Evolutionary conservation across 192 early-diverging fungal genomes (phyloP).

Genomic region (Backusella psychrophila): DNA sequence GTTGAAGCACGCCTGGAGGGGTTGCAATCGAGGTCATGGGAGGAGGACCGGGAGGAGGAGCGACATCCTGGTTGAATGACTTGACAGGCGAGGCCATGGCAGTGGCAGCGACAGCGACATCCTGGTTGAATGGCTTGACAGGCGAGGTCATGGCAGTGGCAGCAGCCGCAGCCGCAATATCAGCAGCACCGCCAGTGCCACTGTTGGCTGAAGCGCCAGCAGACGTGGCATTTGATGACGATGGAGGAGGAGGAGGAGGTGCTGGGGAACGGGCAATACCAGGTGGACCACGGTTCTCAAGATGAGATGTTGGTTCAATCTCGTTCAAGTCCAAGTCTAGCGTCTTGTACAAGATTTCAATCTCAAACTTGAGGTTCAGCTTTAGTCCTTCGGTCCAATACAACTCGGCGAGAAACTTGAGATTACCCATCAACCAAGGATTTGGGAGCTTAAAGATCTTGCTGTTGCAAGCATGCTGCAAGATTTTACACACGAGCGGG

Average conservation of each 20-base stretch:
- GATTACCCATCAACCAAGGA: slow-evolving; percentile 97
- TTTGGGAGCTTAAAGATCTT: slow-evolving; percentile 94
- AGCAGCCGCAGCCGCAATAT: slow-evolving; percentile 6
- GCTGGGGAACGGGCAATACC: slow-evolving; percentile 23
- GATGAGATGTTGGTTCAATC: slow-evolving; percentile 62
- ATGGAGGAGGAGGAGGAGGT: background rate
- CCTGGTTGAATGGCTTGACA: background rate
- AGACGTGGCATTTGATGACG: background rate
- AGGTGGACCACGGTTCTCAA: slow-evolving; percentile 58
- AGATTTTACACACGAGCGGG: slow-evolving; percentile 95
- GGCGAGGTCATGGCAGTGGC: background rate
- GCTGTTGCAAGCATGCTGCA: slow-evolving; percentile 83
- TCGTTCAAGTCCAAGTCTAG: slow-evolving; percentile 80
- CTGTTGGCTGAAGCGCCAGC: background rate
- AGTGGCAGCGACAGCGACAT: too few relatives aligned
- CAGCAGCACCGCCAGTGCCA: background rate
- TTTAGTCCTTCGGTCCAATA: slow-evolving; percentile 91
- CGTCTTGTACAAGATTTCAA: slow-evolving; percentile 96
- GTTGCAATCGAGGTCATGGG: background rate
- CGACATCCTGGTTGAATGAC: background rate
- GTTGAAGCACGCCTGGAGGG: background rate
- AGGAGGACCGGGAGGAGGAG: background rate
- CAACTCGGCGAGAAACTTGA: slow-evolving; percentile 88
- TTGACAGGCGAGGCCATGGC: background rate
- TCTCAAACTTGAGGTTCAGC: slow-evolving; percentile 94